Conservation (phyloP, 371 early-diverging fungal genomes). For the Mortierella sp. region DNA sequence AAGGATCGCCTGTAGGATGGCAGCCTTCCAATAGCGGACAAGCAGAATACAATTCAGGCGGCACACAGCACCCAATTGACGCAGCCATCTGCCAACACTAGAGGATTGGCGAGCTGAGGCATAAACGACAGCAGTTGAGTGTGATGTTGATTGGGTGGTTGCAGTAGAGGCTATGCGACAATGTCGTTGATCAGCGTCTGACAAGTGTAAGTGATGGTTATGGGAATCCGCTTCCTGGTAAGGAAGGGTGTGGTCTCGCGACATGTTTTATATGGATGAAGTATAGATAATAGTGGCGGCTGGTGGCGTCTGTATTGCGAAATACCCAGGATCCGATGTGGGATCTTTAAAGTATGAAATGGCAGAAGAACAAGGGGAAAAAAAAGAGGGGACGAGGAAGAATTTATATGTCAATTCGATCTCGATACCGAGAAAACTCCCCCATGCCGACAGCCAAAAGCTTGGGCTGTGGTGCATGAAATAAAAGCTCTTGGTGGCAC, state of each 20-base stretch:
- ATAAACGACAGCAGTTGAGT: constrained; percentile 17
- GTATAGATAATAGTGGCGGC: neutral
- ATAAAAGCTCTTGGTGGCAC: no score
- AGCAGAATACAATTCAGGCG: constrained; percentile 42
- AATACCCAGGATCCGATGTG: neutral
- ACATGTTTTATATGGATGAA: constrained; percentile 1
- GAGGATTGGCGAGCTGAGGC: constrained; percentile 39
- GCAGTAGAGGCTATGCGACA: neutral
- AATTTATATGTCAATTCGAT: neutral
- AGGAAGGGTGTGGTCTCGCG: constrained; percentile 11
- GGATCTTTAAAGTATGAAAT: no score
- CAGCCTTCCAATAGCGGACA: constrained; percentile 50
- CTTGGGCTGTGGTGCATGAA: neutral
- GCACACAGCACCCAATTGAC: constrained; percentile 44
- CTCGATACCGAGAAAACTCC: neutral
- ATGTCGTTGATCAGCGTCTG: neutral
- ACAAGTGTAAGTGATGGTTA: neutral
- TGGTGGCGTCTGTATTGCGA: neutral
- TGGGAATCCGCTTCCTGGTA: constrained; percentile 7
- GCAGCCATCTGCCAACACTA: constrained; percentile 22
- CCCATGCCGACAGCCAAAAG: neutral
- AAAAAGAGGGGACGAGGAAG: neutral
- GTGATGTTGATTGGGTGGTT: constrained; percentile 1
- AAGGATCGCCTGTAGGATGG: constrained; percentile 37
- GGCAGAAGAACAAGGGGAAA: no score